A percentile compares a stretch with the other conserved stretches of the same genome.
Evolutionary conservation across 306 rosid genomes (phyloP).

Genomic region (Carpinus fangiana): DNA sequence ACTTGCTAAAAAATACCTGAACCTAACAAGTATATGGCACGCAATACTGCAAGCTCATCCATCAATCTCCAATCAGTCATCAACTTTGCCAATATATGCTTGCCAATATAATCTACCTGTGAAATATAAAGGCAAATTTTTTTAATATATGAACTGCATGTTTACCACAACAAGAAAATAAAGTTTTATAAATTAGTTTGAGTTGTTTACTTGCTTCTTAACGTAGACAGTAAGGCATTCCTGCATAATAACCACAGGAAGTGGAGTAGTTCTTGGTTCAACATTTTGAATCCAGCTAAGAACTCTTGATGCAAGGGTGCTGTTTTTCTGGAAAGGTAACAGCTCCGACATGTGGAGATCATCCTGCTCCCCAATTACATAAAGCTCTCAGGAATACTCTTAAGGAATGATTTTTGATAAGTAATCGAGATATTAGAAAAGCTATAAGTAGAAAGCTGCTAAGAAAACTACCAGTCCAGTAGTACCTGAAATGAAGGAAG

Average conservation of each 20-base stretch:
- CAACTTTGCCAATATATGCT: constrained; percentile 74
- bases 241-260: constrained; percentile 79
- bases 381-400: constrained; percentile 23
- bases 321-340: constrained; percentile 91
- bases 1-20: constrained; percentile 65
- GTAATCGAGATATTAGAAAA: constrained; percentile 2
- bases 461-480: constrained; percentile 11
- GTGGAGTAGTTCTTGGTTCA: constrained; percentile 71
- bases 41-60: constrained; percentile 92
- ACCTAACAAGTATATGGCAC: constrained; percentile 94
- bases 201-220: constrained; percentile 70
- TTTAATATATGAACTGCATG: constrained; percentile 7
- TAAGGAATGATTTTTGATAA: constrained; percentile 5
- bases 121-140: constrained; percentile 29
- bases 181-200: constrained; percentile 27
- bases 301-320: constrained; percentile 87
- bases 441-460: constrained; percentile 20
- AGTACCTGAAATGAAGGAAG: constrained; percentile 85
- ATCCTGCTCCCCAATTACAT: constrained; percentile 60
- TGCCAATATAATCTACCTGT: constrained; percentile 88
- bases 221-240: constrained; percentile 74
- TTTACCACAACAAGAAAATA: constrained; percentile 14
- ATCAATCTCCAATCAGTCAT: constrained; percentile 96
- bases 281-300: constrained; percentile 79
- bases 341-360: constrained; percentile 73